These are phyloP conservation scores for Arthrobotrys sphaeroides DNA, from an alignment of 2,329 filamentous ascomycete species.

Conservation along the genomic window DNA sequence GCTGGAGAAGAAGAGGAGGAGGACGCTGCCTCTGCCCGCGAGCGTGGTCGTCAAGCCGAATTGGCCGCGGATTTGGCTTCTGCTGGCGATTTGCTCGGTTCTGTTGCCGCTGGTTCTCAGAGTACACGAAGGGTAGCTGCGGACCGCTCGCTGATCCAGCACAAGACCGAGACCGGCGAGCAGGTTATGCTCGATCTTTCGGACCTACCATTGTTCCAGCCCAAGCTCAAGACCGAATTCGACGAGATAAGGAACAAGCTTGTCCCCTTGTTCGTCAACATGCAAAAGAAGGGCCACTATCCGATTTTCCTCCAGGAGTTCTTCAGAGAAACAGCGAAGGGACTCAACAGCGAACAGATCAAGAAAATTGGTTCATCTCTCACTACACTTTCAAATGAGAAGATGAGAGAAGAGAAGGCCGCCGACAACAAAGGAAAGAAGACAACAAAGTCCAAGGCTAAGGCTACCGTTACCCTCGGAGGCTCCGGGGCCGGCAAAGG, in stretches of 20 bases:
- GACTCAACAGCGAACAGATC: conserved; percentile 89
- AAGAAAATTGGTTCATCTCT: conserved; percentile 91
- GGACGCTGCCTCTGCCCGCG: conserved; percentile 76
- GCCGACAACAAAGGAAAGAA: conserved; percentile 96
- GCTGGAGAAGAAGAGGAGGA: conserved; percentile 64
- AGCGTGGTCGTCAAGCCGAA: conserved; percentile 78
- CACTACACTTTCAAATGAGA: conserved; percentile 94
- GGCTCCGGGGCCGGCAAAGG: conserved; percentile 66
- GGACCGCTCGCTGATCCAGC: conserved; percentile 64
- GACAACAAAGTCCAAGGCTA: conserved; percentile 94
- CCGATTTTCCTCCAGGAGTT: conserved; percentile 90
- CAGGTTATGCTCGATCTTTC: conserved; percentile 75
- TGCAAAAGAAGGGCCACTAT: conserved; percentile 90
- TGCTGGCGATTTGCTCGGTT: conserved; percentile 88
- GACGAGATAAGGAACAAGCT: conserved; percentile 79
- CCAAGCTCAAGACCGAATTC: conserved; percentile 86
- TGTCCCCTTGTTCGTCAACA: conserved; percentile 77
- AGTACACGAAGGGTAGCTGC: conserved; percentile 73
- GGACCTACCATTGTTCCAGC: conserved; percentile 84
- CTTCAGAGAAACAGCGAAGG: conserved; percentile 83
- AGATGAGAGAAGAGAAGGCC: conserved; percentile 97
- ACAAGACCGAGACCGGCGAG: conserved; percentile 70
- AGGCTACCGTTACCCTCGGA: conserved; percentile 78
- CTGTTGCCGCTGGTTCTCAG: conserved; percentile 68
- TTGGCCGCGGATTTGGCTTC: conserved; percentile 88